Base-by-base conservation (phyloP, 305 asterid species). In the Ilex paraguariensis region DNA sequence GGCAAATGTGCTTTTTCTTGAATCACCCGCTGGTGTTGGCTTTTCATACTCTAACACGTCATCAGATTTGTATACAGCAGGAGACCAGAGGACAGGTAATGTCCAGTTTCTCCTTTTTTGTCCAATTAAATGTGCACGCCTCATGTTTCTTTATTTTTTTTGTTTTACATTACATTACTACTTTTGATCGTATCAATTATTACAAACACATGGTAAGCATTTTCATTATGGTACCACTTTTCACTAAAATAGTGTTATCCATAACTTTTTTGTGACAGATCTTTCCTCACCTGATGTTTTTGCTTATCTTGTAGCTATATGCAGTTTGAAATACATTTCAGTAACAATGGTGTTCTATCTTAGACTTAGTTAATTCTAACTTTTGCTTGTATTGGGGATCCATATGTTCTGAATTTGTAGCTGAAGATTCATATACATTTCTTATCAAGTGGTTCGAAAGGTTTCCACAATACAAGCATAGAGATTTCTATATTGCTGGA, bases 11-110 rank as follows among this genome's bases (percentile, higher is more conserved):
- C 89, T 90, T 13, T 90, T 90, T 64, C 78, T 90, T 14, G 97
- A 90, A 74, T 90, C 97, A 15, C 97, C 97, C 6, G 95, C 95
- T 59, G 97, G 97, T 53, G 96, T 91, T 77, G 97, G 97, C 5
- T 91, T 80, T 70, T 90, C 97, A 9, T 90, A 90, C 68, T 75
- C 97, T 9, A 90, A 90, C 69, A 86, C 92, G 17, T 65, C 97
- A 10, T 75, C 95, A 9, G 97, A 88, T 88, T 76, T 86, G 75
- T 84, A 82, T 45, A 78, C 84, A 63, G 86, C 74, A 1, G 97
- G 97, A 49, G 97, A 91, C 64, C 76, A 77, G 54, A 78, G 85
- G 74, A 86, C 97, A 46, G 97, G 97, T 90, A 81, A 63, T 67
- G 4, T 55, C 7, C 28, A 21, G 28, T 21, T 21, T 21, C 28